Conservation (phyloP, 108 stramenopile species). For the Skeletonema menzelii region DNA sequence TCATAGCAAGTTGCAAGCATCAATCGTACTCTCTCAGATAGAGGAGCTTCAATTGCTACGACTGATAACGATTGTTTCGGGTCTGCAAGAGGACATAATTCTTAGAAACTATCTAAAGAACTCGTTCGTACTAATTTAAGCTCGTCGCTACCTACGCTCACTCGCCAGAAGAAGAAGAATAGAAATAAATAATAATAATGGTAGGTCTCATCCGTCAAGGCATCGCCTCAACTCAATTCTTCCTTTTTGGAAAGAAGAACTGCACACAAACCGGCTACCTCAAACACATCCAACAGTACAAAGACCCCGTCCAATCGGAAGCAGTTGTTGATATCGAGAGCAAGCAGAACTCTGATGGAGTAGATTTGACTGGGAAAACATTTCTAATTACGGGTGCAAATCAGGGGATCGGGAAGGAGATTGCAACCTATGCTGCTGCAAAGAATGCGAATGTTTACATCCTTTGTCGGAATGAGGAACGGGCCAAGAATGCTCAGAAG, state of each 20-base stretch:
- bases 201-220: conserved; percentile 37
- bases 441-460: conserved; percentile 89
- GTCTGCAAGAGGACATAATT: no score
- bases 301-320: conserved; percentile 57
- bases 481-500: conserved; percentile 73
- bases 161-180: neutral
- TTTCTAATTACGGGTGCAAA: conserved; percentile 88
- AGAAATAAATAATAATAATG: conserved; percentile 3
- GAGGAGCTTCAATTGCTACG: no score
- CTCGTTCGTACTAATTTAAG: no score
- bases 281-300: conserved; percentile 65
- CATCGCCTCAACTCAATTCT: conserved; percentile 71
- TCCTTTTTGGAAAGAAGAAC: conserved; percentile 68
- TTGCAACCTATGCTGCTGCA: conserved; percentile 82
- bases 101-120: no score
- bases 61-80: no score
- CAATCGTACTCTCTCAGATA: no score
- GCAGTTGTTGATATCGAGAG: conserved; percentile 42
- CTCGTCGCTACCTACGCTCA: no score
- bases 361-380: conserved; percentile 70
- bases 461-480: conserved; percentile 86
- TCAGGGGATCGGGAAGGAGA: conserved; percentile 85
- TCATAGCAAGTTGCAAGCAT: no score
- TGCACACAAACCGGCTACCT: conserved; percentile 84
- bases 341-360: conserved; percentile 48